These are phyloP conservation scores for Melanomma pulvis-pyrius DNA, from an alignment of 495 filamentous ascomycete genomes.

Conservation along the genomic window DNA sequence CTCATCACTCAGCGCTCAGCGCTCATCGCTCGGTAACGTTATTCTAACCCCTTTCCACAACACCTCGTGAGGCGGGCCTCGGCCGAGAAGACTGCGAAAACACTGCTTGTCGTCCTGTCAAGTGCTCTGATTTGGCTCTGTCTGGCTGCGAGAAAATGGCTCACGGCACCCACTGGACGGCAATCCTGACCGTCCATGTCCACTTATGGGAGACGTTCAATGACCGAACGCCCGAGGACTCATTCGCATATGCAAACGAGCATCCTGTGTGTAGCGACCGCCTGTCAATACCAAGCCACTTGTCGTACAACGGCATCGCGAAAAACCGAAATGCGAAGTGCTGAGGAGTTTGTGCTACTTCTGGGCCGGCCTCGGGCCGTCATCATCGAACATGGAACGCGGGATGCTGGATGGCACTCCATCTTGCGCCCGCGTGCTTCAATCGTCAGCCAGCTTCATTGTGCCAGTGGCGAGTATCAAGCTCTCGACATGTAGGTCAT, in stretches of 20 bases:
- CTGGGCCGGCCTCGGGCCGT: not conserved
- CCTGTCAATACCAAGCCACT: not conserved
- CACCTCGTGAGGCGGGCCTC: not conserved
- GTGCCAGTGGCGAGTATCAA: conserved; percentile 5
- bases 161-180: conserved; percentile 14
- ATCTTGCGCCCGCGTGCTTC: conserved; percentile 9
- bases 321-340: not conserved
- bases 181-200: not conserved
- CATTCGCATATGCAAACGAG: no score
- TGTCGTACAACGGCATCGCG: conserved; percentile 14
- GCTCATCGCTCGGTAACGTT: conserved; percentile 25
- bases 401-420: conserved; percentile 19
- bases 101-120: conserved; percentile 10
- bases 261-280: not conserved
- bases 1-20: not conserved
- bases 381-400: not conserved
- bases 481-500: conserved; percentile 18
- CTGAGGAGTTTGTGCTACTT: not conserved
- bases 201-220: not conserved
- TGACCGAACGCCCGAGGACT: conserved; percentile 21
- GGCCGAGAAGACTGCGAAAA: conserved; percentile 17
- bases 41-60: conserved; percentile 13
- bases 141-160: conserved; percentile 24
- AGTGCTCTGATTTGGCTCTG: not conserved
- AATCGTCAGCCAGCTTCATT: conserved; percentile 8